A percentile compares a stretch with the other conserved stretches of the same genome.
Evolutionary conservation across 352 stramenopile genomes (phyloP).

Genomic region (Hyaloperonospora arabidopsidis): DNA sequence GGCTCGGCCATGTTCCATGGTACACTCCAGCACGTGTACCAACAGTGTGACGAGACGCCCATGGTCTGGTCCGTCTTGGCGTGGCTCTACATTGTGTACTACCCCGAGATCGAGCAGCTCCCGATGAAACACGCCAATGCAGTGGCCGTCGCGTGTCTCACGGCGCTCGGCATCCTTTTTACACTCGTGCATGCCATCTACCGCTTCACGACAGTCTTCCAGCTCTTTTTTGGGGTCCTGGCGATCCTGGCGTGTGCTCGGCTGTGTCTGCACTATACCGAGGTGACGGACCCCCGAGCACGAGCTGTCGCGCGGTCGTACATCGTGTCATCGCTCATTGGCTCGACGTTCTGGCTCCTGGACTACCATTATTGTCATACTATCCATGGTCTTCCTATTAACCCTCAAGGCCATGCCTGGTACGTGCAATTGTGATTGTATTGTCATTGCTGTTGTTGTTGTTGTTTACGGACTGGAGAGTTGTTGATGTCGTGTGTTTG

Average conservation of each 20-base stretch:
- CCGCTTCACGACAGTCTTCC: constrained; percentile 70
- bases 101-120: constrained; percentile 53
- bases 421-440: constrained; percentile 11
- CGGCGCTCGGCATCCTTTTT: constrained; percentile 51
- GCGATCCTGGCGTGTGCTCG: constrained; percentile 42
- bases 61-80: constrained; percentile 80
- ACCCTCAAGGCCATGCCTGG: constrained; percentile 76
- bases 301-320: constrained; percentile 54
- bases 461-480: too few relatives aligned
- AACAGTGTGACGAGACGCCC: constrained; percentile 80
- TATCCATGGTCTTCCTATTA: constrained; percentile 49
- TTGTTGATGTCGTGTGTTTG: neutral
- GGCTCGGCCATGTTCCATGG: constrained; percentile 82
- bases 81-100: constrained; percentile 82
- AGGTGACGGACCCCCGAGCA: constrained; percentile 47
- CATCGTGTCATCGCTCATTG: constrained; percentile 51
- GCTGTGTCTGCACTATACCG: constrained; percentile 52
- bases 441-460: constrained; percentile 4
- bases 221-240: constrained; percentile 65
- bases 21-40: constrained; percentile 73
- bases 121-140: constrained; percentile 33
- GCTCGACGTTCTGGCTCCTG: constrained; percentile 64
- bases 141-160: constrained; percentile 43
- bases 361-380: constrained; percentile 76
- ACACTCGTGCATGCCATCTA: constrained; percentile 68